Evolutionary conservation across 495 filamentous ascomycete species (phyloP).

Genomic region (Penicillium manginii): DNA sequence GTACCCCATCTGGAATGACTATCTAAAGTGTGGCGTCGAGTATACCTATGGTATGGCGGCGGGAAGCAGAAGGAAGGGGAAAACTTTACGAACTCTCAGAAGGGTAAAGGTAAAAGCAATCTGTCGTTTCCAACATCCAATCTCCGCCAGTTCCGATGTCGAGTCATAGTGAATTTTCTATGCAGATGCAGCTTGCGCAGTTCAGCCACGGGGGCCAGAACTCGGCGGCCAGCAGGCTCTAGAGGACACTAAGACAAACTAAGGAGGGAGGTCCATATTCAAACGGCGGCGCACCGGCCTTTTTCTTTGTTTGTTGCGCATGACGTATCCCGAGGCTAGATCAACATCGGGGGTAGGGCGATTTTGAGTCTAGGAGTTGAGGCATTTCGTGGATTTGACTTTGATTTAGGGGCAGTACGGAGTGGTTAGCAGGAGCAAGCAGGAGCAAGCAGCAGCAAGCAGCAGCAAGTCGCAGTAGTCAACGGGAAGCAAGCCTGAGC

Average conservation of each 20-base stretch:
- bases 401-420: no score
- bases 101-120: not conserved
- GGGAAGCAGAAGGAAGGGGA: not conserved
- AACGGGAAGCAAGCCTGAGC: not conserved
- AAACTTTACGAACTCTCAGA: not conserved
- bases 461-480: not conserved
- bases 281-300: slow-evolving; percentile 17
- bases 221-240: not conserved
- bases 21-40: slow-evolving; percentile 8
- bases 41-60: not conserved
- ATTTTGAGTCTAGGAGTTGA: slow-evolving; percentile 6
- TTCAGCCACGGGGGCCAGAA: slow-evolving; percentile 4
- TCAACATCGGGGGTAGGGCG: slow-evolving; percentile 6
- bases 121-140: not conserved
- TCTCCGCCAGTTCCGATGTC: not conserved
- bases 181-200: not conserved
- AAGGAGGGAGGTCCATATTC: slow-evolving; percentile 8
- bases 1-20: slow-evolving; percentile 11
- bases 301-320: slow-evolving; percentile 8
- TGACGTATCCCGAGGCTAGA: slow-evolving; percentile 13
- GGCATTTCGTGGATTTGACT: slow-evolving; percentile 6
- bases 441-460: not conserved
- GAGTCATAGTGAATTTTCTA: not conserved
- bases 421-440: not conserved
- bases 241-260: slow-evolving; percentile 1